Evolutionary conservation across 1,284 basidiomycete genomes (phyloP).

Genomic region (Cryptococcus amylolentus): DNA sequence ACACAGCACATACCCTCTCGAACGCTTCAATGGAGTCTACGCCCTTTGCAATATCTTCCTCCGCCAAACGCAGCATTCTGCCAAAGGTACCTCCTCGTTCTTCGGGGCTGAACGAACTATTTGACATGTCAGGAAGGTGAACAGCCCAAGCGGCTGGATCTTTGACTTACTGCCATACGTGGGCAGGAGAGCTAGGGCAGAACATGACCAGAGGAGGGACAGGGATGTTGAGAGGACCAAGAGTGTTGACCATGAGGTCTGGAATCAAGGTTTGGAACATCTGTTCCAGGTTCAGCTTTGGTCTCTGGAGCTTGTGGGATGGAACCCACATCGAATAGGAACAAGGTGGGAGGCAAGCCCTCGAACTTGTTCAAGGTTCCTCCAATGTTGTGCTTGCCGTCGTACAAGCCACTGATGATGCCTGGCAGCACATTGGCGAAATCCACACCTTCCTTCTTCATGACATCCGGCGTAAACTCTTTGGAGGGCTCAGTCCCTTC

Average conservation of each 20-base stretch:
- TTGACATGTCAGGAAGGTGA: too few relatives aligned
- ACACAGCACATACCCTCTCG: background rate
- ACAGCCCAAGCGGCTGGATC: too few relatives aligned
- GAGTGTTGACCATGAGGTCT: too few relatives aligned
- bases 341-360: conserved; percentile 9
- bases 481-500: conserved; percentile 1
- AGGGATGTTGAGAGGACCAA: too few relatives aligned
- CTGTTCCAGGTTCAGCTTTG: conserved; percentile 11
- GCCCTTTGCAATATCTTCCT: conserved; percentile 13
- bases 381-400: background rate
- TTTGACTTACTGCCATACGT: too few relatives aligned
- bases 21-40: conserved; percentile 5
- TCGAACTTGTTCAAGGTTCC: conserved; percentile 16
- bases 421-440: conserved; percentile 13
- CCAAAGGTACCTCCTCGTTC: conserved; percentile 10
- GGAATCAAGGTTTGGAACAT: too few relatives aligned
- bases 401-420: conserved; percentile 9
- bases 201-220: too few relatives aligned
- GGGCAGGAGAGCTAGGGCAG: too few relatives aligned
- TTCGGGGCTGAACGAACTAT: conserved; percentile 9
- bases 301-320: background rate
- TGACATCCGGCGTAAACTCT: background rate
- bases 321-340: conserved; percentile 23
- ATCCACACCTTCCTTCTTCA: conserved; percentile 15
- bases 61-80: background rate